phyloP scores from a whole-genome alignment of 1,284 basidiomycete genomes.

The Pholiota adiposa region DNA sequence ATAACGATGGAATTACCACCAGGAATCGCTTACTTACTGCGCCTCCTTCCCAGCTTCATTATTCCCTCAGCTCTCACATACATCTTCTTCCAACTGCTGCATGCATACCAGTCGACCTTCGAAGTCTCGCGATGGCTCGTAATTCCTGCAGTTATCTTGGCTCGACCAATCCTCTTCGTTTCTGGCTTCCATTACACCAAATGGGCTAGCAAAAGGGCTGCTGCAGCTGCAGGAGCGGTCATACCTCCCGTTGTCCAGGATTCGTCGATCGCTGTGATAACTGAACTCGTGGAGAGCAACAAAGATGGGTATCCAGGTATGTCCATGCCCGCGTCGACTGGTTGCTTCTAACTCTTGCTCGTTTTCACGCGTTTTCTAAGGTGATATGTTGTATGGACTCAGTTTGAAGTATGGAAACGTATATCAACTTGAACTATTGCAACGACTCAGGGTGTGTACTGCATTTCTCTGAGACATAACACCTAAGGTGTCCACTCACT shows the following conservation, averaged over 20 bases:
- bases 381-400: slow-evolving; percentile 7
- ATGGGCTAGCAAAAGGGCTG: slow-evolving; percentile 12
- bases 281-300: slow-evolving; percentile 7
- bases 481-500: not conserved
- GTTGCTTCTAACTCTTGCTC: not conserved
- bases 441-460: not conserved
- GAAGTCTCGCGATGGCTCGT: slow-evolving; percentile 15
- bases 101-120: slow-evolving; percentile 1
- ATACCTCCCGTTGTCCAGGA: slow-evolving; percentile 17
- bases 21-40: slow-evolving; percentile 12
- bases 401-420: slow-evolving; percentile 13
- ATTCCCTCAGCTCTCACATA: slow-evolving; percentile 12
- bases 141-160: slow-evolving; percentile 8
- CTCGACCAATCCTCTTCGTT: slow-evolving; percentile 16
- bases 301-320: slow-evolving; percentile 22
- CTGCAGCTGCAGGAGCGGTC: slow-evolving; percentile 19
- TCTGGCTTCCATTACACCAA: slow-evolving; percentile 4
- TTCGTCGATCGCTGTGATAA: slow-evolving; percentile 6
- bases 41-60: slow-evolving; percentile 15
- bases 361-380: not conserved
- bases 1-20: slow-evolving; percentile 9
- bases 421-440: slow-evolving; percentile 7
- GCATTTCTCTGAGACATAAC: not conserved
- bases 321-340: not conserved
- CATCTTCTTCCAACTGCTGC: slow-evolving; percentile 10